Evolutionary conservation across 176 grass and related monocot genomes (phyloP).

Genomic region (Rhipidocladum racemiflorum): DNA sequence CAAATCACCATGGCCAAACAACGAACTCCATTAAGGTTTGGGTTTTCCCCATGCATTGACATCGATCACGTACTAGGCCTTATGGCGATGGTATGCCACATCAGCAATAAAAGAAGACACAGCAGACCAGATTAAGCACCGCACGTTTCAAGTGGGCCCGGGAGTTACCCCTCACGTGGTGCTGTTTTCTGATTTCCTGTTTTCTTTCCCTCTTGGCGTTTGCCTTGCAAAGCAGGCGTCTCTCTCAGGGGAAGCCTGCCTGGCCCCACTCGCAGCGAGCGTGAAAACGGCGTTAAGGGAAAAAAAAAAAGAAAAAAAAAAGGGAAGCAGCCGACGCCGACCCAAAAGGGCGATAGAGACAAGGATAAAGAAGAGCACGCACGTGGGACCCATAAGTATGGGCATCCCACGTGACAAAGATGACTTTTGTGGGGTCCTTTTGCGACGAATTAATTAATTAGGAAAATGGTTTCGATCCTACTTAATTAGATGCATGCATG

Average conservation of each 20-base stretch:
- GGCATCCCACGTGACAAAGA: neutral
- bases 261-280: neutral
- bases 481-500: too few species aligned
- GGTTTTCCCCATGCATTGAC: too few species aligned
- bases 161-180: neutral
- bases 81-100: too few species aligned
- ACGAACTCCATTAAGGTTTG: too few species aligned
- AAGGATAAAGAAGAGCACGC: neutral
- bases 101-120: too few species aligned
- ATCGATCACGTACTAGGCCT: too few species aligned
- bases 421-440: neutral
- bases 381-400: neutral
- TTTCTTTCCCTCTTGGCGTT: neutral
- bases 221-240: neutral
- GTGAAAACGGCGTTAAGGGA: neutral
- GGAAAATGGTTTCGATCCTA: neutral
- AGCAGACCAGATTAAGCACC: too few species aligned
- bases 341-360: neutral
- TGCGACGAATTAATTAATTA: neutral
- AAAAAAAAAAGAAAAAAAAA: neutral
- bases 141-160: neutral
- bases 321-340: too few species aligned
- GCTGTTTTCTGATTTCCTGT: neutral
- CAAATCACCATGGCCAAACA: too few species aligned
- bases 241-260: too few species aligned